phyloP scores from a whole-genome alignment of 2,329 filamentous ascomycete genomes.

The Stachybotrys chartarum region DNA sequence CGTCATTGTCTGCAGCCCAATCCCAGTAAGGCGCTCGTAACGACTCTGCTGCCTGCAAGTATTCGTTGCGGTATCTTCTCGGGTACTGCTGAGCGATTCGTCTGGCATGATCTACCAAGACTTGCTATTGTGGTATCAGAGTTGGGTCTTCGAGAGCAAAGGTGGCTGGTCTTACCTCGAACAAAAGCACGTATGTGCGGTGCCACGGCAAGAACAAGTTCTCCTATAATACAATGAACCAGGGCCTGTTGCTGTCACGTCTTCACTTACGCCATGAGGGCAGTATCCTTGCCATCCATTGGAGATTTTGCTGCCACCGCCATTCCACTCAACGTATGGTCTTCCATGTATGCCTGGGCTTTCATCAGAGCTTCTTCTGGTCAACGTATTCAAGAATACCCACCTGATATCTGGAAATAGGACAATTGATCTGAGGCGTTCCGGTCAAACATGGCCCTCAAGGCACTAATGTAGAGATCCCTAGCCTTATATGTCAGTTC shows the following conservation, averaged over 20 bases:
- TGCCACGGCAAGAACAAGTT: conserved; percentile 48
- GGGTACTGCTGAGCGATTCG: conserved; percentile 38
- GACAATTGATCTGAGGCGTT: conserved; percentile 35
- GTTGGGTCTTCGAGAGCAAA: background rate
- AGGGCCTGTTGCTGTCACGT: background rate
- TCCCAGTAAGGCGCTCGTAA: conserved; percentile 49
- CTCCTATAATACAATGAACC: conserved; percentile 26
- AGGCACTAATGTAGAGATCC: conserved; percentile 42
- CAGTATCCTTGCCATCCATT: conserved; percentile 34
- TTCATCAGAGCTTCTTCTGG: background rate
- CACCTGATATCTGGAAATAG: conserved; percentile 44
- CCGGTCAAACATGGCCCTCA: conserved; percentile 33
- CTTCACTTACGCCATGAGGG: conserved; percentile 35
- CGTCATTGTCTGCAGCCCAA: conserved; percentile 35
- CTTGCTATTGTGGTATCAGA: conserved; percentile 34
- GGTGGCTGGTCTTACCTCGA: conserved; percentile 33
- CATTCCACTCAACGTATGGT: conserved; percentile 35
- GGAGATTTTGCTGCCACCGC: conserved; percentile 21
- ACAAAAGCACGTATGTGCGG: conserved; percentile 46
- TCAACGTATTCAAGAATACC: conserved; percentile 1
- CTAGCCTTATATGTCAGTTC: conserved; percentile 13
- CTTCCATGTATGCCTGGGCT: conserved; percentile 30
- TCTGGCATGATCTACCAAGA: conserved; percentile 37
- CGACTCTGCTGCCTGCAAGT: conserved; percentile 35
- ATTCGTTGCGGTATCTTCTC: conserved; percentile 21